Evolutionary conservation across 495 filamentous ascomycete genomes (phyloP).

Genomic region (Penicillium waksmanii): DNA sequence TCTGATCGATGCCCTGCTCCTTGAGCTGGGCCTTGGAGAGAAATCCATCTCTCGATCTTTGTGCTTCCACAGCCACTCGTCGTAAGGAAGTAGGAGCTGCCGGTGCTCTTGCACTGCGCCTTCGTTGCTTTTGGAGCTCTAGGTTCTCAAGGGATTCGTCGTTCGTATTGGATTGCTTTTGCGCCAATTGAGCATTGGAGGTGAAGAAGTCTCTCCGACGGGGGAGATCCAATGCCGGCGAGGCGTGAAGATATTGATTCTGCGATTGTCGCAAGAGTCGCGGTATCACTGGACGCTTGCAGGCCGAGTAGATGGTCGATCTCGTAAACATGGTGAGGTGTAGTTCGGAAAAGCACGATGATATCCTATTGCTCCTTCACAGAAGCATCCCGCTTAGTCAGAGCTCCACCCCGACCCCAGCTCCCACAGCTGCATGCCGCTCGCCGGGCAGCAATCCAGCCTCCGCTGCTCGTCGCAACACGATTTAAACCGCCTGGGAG

Average conservation of each 20-base stretch:
- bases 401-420: constrained; percentile 27
- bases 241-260: constrained; percentile 47
- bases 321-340: constrained; percentile 41
- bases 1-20: constrained; percentile 48
- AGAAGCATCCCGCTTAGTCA: constrained; percentile 33
- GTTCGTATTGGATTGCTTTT: constrained; percentile 34
- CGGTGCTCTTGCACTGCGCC: constrained; percentile 47
- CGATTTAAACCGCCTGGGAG: constrained; percentile 25
- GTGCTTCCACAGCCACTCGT: constrained; percentile 62
- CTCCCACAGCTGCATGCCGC: constrained; percentile 25
- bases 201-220: constrained; percentile 55
- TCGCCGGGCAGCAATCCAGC: constrained; percentile 12
- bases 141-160: constrained; percentile 23
- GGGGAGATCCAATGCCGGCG: constrained; percentile 34
- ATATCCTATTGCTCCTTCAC: constrained; percentile 17
- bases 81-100: constrained; percentile 59
- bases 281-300: constrained; percentile 29
- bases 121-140: constrained; percentile 45
- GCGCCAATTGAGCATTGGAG: constrained; percentile 46
- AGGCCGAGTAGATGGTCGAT: constrained; percentile 37
- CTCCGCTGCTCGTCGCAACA: constrained; percentile 27
- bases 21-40: constrained; percentile 41
- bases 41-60: constrained; percentile 57
- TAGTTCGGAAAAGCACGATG: constrained; percentile 13
- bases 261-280: constrained; percentile 30